Evolutionary conservation across 441 rosid species (phyloP).

Genomic region (Jatropha podagrica): DNA sequence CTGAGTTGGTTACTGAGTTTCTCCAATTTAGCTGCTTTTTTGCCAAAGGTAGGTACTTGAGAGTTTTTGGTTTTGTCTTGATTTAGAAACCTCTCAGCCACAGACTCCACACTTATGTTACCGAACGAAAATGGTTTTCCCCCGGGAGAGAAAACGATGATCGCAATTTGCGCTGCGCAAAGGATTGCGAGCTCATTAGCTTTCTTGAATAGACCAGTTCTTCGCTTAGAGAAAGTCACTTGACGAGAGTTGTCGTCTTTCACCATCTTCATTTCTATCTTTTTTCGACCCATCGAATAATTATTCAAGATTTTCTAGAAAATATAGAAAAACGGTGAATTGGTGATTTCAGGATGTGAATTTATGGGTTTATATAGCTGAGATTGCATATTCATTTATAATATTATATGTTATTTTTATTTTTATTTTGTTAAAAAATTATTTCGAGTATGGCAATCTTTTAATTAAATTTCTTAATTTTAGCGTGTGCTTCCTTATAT

Average conservation of each 20-base stretch:
- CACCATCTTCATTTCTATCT: constrained; percentile 42
- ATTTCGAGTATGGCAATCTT: not conserved
- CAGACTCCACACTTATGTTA: constrained; percentile 33
- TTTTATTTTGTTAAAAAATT: not conserved
- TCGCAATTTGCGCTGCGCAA: constrained; percentile 39
- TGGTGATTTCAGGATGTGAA: not conserved
- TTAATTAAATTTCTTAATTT: not conserved
- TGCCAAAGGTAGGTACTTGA: not conserved
- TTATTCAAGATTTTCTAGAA: not conserved
- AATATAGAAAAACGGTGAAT: no score
- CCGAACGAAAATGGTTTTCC: constrained; percentile 48
- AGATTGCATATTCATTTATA: not conserved
- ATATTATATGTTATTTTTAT: not conserved
- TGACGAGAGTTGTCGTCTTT: constrained; percentile 36
- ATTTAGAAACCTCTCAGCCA: constrained; percentile 33
- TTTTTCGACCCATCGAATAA: constrained; percentile 36
- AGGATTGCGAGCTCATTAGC: constrained; percentile 49
- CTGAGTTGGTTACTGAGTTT: constrained; percentile 11
- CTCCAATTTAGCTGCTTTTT: not conserved
- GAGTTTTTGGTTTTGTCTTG: not conserved
- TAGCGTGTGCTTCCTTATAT: not conserved
- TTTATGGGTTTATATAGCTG: not conserved
- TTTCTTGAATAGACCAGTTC: constrained; percentile 47
- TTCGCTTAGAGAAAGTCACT: constrained; percentile 57
- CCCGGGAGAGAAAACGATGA: constrained; percentile 44